These are phyloP conservation scores for Conoideocrella luteorostrata DNA, from an alignment of 2,329 filamentous ascomycete species.

Conservation along the genomic window DNA sequence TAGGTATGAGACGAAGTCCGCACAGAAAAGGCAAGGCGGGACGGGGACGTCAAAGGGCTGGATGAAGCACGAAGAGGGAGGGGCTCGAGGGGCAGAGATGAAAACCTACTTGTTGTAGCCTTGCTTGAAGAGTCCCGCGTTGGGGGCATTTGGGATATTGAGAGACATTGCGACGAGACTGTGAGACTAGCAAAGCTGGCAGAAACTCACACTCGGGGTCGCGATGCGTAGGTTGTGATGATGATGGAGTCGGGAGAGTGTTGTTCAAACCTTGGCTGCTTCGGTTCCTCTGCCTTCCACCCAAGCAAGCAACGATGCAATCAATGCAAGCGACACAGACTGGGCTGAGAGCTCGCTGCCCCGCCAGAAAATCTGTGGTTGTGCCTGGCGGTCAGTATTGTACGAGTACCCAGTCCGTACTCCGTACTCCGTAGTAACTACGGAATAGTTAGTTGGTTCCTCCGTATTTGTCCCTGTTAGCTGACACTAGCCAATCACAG, in stretches of 20 bases:
- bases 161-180: constrained; percentile 67
- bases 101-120: constrained; percentile 85
- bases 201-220: constrained; percentile 8
- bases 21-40: too few relatives aligned
- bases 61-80: constrained; percentile 8
- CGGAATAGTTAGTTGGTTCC: too few relatives aligned
- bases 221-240: not conserved
- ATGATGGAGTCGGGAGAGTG: constrained; percentile 3
- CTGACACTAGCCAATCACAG: too few relatives aligned
- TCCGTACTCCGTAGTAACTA: too few relatives aligned
- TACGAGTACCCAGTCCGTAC: too few relatives aligned
- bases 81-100: constrained; percentile 2
- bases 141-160: constrained; percentile 89
- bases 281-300: constrained; percentile 4
- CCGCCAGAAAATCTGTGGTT: constrained; percentile 3
- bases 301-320: too few relatives aligned
- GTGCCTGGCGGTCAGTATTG: not conserved
- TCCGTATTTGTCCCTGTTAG: too few relatives aligned
- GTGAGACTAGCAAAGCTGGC: constrained; percentile 13
- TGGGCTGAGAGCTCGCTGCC: not conserved
- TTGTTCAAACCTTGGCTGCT: not conserved
- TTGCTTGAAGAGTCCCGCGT: constrained; percentile 87
- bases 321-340: too few relatives aligned
- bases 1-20: constrained; percentile 2
- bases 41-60: too few relatives aligned